phyloP scores from a whole-genome alignment of 148 eudicot species.

The Persicaria maculosa region DNA sequence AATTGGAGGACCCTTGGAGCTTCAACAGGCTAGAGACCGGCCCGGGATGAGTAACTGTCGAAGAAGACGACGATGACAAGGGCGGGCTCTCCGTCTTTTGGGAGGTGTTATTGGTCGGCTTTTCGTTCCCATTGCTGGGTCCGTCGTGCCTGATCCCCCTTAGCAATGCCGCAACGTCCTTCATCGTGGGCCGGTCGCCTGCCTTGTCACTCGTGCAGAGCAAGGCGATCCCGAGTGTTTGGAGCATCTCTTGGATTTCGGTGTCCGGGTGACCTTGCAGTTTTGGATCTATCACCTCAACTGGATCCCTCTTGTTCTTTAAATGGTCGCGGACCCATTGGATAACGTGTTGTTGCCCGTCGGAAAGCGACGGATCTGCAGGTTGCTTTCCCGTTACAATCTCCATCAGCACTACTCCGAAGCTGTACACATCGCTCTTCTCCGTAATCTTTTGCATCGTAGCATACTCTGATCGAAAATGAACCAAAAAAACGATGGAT shows the following conservation, averaged over 20 bases:
- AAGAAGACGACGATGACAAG: constrained; percentile 31
- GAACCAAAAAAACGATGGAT: no score
- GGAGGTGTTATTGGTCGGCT: constrained; percentile 12
- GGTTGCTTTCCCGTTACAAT: constrained; percentile 73
- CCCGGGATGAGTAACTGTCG: constrained; percentile 22
- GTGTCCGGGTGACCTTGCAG: constrained; percentile 69
- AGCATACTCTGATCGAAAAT: constrained; percentile 78
- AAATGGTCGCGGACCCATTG: constrained; percentile 83
- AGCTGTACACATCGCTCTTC: constrained; percentile 82
- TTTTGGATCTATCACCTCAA: constrained; percentile 54
- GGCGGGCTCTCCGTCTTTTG: constrained; percentile 19
- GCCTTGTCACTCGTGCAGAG: constrained; percentile 75
- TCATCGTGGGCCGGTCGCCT: constrained; percentile 85
- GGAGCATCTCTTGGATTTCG: constrained; percentile 86
- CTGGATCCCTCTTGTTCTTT: constrained; percentile 55
- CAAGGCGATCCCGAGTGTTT: constrained; percentile 73
- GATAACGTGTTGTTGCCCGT: constrained; percentile 58
- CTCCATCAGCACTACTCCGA: constrained; percentile 80
- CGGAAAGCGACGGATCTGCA: constrained; percentile 52
- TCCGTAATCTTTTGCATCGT: constrained; percentile 53
- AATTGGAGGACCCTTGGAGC: constrained; percentile 49
- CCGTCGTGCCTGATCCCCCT: constrained; percentile 59
- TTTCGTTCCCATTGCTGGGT: constrained; percentile 29
- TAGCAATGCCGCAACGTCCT: constrained; percentile 68
- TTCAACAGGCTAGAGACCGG: constrained; percentile 31